phyloP scores from a whole-genome alignment of 2,329 filamentous ascomycete species.

The Nectriaceae sp. region DNA sequence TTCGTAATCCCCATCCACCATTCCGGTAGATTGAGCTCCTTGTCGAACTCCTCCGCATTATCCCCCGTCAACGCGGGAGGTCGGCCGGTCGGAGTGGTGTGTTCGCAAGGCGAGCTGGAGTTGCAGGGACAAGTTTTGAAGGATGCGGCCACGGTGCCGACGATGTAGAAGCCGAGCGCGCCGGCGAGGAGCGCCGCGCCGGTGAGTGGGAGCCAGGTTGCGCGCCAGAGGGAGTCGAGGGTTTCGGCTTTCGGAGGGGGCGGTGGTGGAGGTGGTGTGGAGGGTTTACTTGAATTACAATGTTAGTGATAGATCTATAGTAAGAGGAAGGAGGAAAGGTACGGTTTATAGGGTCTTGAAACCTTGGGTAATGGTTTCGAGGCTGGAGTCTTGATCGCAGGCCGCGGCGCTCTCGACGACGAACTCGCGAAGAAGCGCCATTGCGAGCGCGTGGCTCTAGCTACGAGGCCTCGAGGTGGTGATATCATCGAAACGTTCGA shows the following conservation, averaged over 20 bases:
- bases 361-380: slow-evolving; percentile 22
- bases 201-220: slow-evolving; percentile 46
- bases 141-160: slow-evolving; percentile 40
- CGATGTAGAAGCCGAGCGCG: slow-evolving; percentile 50
- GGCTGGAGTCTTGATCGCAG: slow-evolving; percentile 18
- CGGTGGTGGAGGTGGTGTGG: slow-evolving; percentile 14
- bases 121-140: slow-evolving; percentile 29
- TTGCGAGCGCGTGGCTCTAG: slow-evolving; percentile 18
- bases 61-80: slow-evolving; percentile 48
- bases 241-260: slow-evolving; percentile 32
- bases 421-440: slow-evolving; percentile 34
- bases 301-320: neutral
- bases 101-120: slow-evolving; percentile 31
- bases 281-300: slow-evolving; percentile 15
- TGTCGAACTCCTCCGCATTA: slow-evolving; percentile 58
- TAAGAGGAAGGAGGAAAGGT: slow-evolving; percentile 5
- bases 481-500: slow-evolving; percentile 31
- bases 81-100: slow-evolving; percentile 48
- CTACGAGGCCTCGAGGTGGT: slow-evolving; percentile 27
- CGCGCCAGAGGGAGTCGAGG: slow-evolving; percentile 38
- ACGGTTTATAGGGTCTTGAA: slow-evolving; percentile 34
- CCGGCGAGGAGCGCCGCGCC: slow-evolving; percentile 48
- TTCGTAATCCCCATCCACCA: slow-evolving; percentile 56
- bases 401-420: slow-evolving; percentile 23
- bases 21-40: slow-evolving; percentile 58